Percentiles rank a stretch among this genome's conserved stretches.
Evolutionary conservation across 108 stramenopile species (phyloP).

Genomic region (Pseudonitzschia multistriata): DNA sequence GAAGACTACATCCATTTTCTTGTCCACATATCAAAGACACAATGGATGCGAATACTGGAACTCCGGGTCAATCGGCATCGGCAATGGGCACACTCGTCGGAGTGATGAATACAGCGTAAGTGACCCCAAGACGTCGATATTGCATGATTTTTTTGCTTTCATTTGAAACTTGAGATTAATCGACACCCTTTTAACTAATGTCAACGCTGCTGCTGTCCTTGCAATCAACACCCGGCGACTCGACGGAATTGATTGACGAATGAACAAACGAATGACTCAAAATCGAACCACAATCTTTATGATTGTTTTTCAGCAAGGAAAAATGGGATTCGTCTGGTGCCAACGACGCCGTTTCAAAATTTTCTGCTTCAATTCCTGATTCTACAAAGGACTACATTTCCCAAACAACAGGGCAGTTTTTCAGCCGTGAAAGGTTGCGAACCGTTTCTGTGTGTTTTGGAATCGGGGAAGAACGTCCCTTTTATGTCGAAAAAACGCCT

Average conservation of each 20-base stretch:
- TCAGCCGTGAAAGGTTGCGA: constrained; percentile 70
- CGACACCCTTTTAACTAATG: not conserved
- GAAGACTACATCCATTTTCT: no score
- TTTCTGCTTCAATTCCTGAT: constrained; percentile 69
- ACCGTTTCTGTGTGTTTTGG: constrained; percentile 76
- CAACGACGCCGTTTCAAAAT: constrained; percentile 51
- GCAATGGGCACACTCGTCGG: not conserved
- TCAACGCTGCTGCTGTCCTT: no score
- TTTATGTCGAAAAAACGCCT: constrained; percentile 79
- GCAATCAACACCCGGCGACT: not conserved
- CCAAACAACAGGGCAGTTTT: constrained; percentile 54
- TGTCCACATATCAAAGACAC: no score
- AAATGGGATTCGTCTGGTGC: constrained; percentile 79
- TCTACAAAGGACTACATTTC: constrained; percentile 70
- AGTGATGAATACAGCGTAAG: constrained; percentile 1
- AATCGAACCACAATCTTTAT: not conserved
- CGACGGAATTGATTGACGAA: not conserved
- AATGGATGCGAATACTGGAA: not conserved
- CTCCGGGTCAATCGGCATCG: not conserved
- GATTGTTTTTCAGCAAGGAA: constrained; percentile 51
- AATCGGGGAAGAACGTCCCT: constrained; percentile 81
- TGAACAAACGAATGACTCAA: not conserved
- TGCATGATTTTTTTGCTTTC: not conserved
- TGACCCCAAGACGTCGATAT: not conserved
- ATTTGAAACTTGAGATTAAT: not conserved